Evolutionary conservation across 2,329 filamentous ascomycete species (phyloP).

Genomic region (Rhynchosporium agropyri): DNA sequence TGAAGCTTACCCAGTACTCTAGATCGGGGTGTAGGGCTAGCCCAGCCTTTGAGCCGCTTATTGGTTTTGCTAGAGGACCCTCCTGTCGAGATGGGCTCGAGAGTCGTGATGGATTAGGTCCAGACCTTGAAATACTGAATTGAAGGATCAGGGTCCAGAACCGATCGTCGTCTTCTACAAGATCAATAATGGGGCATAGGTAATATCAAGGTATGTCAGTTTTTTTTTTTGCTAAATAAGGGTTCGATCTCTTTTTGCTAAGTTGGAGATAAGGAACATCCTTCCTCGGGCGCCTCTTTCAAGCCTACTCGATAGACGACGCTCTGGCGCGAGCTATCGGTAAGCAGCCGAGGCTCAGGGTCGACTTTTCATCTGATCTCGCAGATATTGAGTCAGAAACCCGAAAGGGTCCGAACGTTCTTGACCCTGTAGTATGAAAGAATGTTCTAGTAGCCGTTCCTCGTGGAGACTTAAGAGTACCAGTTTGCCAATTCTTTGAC

Average conservation of each 20-base stretch:
- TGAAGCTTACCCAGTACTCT: neutral
- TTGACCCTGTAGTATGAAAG: neutral
- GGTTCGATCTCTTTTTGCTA: neutral
- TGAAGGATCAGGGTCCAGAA: neutral
- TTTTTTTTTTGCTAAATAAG: neutral
- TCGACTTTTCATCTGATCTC: neutral
- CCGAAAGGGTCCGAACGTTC: neutral
- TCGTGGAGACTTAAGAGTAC: neutral
- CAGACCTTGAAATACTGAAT: neutral
- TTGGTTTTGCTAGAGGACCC: neutral
- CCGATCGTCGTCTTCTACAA: neutral
- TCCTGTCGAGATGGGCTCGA: neutral
- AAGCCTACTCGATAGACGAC: conserved; percentile 8
- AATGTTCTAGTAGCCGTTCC: neutral
- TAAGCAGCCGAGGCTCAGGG: neutral
- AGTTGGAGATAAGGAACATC: neutral
- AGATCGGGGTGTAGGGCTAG: conserved; percentile 8
- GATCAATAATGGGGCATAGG: neutral
- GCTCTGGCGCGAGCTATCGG: neutral
- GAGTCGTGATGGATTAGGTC: neutral
- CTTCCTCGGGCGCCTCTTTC: neutral
- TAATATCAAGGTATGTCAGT: neutral
- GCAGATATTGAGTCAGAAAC: neutral
- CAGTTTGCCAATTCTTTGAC: neutral
- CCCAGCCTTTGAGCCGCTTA: conserved; percentile 8